phyloP scores from a whole-genome alignment of 331 rosid species.

The Dryas integrifolia region DNA sequence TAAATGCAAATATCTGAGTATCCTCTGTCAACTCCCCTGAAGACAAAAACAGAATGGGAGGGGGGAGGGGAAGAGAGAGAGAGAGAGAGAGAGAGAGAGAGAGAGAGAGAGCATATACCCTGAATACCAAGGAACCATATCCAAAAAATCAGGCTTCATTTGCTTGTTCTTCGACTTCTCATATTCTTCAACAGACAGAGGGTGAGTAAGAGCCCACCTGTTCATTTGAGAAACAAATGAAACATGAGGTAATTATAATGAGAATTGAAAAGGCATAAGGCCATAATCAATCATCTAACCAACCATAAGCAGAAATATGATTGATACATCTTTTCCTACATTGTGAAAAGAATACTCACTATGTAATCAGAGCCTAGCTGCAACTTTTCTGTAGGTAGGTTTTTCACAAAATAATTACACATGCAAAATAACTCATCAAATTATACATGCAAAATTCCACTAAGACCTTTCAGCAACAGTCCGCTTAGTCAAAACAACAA shows the following conservation, averaged over 20 bases:
- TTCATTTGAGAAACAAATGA: slow-evolving; percentile 23
- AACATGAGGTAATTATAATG: background rate
- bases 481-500: background rate
- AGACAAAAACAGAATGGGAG: slow-evolving; percentile 15
- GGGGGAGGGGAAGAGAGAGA: slow-evolving; percentile 6
- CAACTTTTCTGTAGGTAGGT: background rate
- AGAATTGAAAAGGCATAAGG: slow-evolving; percentile 12
- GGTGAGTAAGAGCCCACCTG: slow-evolving; percentile 99
- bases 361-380: background rate
- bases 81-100: slow-evolving; percentile 2
- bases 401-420: background rate
- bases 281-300: slow-evolving; percentile 11
- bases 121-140: slow-evolving; percentile 99
- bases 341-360: background rate
- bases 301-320: background rate
- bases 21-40: background rate
- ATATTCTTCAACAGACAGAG: slow-evolving; percentile 71
- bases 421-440: background rate
- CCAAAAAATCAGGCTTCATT: slow-evolving; percentile 88
- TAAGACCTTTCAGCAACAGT: too few relatives aligned
- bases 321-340: slow-evolving; percentile 3
- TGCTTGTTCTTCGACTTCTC: slow-evolving; percentile 82
- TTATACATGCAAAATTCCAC: background rate
- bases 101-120: slow-evolving; percentile 49
- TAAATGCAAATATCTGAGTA: slow-evolving; percentile 7